Evolutionary conservation across 164 flowering plant species (phyloP).

Genomic region (Dillenia turbinata): DNA sequence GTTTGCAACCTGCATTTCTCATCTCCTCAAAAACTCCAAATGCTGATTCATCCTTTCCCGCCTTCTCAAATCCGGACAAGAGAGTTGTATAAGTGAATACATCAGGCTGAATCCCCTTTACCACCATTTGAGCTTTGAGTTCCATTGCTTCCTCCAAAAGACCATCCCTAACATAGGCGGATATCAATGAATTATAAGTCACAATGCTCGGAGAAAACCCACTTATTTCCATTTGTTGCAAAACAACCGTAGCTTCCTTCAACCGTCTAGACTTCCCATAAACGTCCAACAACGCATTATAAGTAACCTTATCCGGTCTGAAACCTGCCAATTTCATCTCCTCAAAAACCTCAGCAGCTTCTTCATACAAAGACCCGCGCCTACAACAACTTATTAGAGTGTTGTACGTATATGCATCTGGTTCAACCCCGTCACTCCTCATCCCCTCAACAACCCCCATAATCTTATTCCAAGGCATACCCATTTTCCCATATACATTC

Average conservation of each 20-base stretch:
- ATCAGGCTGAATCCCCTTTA: constrained; percentile 72
- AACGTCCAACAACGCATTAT: constrained; percentile 84
- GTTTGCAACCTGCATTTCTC: constrained; percentile 66
- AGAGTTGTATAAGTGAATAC: constrained; percentile 88
- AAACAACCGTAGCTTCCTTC: constrained; percentile 70
- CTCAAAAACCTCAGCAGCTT: constrained; percentile 64
- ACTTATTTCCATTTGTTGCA: constrained; percentile 69
- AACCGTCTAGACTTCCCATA: constrained; percentile 82
- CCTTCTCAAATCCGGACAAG: constrained; percentile 82
- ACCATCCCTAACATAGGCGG: constrained; percentile 81
- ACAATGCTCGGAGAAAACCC: constrained; percentile 70
- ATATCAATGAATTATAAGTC: constrained; percentile 82
- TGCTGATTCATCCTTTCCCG: constrained; percentile 86
- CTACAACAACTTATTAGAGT: constrained; percentile 84
- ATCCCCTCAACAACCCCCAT: constrained; percentile 54
- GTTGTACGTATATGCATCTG: constrained; percentile 85
- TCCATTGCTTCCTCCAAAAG: constrained; percentile 75
- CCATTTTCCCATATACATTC: constrained; percentile 94
- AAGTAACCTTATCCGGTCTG: constrained; percentile 87
- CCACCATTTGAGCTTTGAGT: constrained; percentile 59
- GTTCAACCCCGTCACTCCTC: constrained; percentile 58
- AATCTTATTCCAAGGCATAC: constrained; percentile 77
- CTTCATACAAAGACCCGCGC: constrained; percentile 73
- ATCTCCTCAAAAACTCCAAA: constrained; percentile 75
- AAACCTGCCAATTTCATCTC: constrained; percentile 76